Percentiles rank a stretch among this genome's conserved stretches.
Conservation (phyloP, 2,329 filamentous ascomycete species). For the Torrubiella hemipterigena region DNA sequence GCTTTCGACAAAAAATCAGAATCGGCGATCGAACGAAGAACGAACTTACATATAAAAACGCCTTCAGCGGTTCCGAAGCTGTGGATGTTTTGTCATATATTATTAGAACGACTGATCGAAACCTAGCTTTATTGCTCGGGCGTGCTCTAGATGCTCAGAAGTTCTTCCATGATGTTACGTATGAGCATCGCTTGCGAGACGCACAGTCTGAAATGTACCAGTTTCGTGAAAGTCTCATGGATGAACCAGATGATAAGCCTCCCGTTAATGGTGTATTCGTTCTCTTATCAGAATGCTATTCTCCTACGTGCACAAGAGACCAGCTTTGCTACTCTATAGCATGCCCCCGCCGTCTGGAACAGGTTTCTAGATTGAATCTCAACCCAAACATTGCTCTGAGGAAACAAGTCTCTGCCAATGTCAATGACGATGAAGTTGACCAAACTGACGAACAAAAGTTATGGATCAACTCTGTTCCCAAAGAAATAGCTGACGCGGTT, state of each 20-base stretch:
- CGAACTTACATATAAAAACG: slow-evolving; percentile 91
- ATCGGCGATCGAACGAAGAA: slow-evolving; percentile 89
- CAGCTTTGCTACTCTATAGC: slow-evolving; percentile 97
- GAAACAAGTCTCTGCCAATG: slow-evolving; percentile 40
- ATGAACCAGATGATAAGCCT: slow-evolving; percentile 60
- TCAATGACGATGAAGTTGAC: slow-evolving; percentile 69
- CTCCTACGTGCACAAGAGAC: slow-evolving; percentile 90
- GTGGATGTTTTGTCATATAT: slow-evolving; percentile 94
- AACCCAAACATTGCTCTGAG: slow-evolving; percentile 85
- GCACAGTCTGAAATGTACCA: slow-evolving; percentile 94
- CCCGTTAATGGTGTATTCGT: slow-evolving; percentile 93
- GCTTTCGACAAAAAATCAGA: slow-evolving; percentile 80
- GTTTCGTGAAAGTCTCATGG: slow-evolving; percentile 85
- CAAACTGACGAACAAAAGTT: slow-evolving; percentile 93
- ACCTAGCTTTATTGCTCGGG: slow-evolving; percentile 80
- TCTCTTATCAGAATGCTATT: slow-evolving; percentile 92
- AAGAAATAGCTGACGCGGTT: slow-evolving; percentile 84
- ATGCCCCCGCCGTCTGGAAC: slow-evolving; percentile 83
- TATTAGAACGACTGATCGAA: slow-evolving; percentile 92
- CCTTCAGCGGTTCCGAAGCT: slow-evolving; percentile 89
- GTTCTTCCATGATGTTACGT: slow-evolving; percentile 98
- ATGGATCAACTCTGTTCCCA: slow-evolving; percentile 97
- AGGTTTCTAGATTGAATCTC: slow-evolving; percentile 86
- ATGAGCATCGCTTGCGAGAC: slow-evolving; percentile 89
- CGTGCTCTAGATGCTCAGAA: slow-evolving; percentile 93